These are phyloP conservation scores for Nemania sp. DNA, from an alignment of 2,329 filamentous ascomycete genomes.

Conservation along the genomic window DNA sequence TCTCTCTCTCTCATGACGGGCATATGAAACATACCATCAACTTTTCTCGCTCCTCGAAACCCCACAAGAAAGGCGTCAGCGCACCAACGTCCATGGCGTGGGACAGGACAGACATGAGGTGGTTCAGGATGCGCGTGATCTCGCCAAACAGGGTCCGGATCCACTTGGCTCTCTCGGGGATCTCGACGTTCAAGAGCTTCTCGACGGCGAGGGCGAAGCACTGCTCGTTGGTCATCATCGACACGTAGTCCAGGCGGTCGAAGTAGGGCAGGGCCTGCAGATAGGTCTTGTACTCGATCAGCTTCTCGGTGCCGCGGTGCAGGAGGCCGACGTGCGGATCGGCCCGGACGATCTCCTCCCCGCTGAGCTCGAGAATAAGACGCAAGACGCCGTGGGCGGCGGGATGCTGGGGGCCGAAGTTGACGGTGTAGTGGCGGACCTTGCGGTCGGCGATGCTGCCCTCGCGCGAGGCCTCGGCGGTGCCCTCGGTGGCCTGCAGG, in stretches of 20 bases:
- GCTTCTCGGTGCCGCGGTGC: conserved; percentile 97
- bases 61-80: conserved; percentile 97
- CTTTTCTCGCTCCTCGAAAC: conserved; percentile 99
- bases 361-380: conserved; percentile 95
- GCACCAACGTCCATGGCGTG: conserved; percentile 99
- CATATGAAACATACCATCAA: conserved; percentile 74
- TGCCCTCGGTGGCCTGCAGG: conserved; percentile 48
- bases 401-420: conserved; percentile 98
- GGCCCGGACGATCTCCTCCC: conserved; percentile 94
- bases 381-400: conserved; percentile 98
- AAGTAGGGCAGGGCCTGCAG: conserved; percentile 98
- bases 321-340: conserved; percentile 97
- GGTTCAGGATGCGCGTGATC: conserved; percentile 92
- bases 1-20: neutral
- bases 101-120: conserved; percentile 95
- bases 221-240: conserved; percentile 99
- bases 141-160: conserved; percentile 96
- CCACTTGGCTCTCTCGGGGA: conserved; percentile 93
- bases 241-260: conserved; percentile 97
- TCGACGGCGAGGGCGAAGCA: conserved; percentile 94
- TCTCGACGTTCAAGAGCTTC: conserved; percentile 96
- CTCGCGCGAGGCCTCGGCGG: conserved; percentile 53
- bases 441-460: conserved; percentile 68
- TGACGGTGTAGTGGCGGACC: conserved; percentile 98
- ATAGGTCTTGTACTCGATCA: conserved; percentile 99